Conservation (phyloP, 306 rosid species). For the Rosa multiflora region DNA sequence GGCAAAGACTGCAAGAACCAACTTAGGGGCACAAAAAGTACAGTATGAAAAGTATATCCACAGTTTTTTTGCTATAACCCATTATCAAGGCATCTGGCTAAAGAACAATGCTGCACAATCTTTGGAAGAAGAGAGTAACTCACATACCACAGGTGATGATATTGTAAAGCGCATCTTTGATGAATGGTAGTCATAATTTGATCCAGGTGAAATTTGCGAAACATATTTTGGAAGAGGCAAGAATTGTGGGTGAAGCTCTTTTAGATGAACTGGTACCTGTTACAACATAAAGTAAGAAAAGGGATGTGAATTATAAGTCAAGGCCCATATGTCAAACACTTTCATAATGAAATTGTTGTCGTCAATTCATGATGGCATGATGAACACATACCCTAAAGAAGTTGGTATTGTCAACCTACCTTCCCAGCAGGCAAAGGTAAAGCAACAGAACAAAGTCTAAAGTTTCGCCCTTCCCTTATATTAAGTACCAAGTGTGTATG, state of each 20-base stretch:
- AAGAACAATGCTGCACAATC: not conserved
- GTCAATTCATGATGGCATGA: slow-evolving; percentile 13
- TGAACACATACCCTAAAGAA: slow-evolving; percentile 21
- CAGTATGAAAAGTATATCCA: not conserved
- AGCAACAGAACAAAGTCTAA: slow-evolving; percentile 70
- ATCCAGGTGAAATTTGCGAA: slow-evolving; percentile 85
- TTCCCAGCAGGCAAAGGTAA: slow-evolving; percentile 67
- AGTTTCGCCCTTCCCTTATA: slow-evolving; percentile 56
- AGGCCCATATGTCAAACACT: not conserved
- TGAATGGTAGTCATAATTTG: slow-evolving; percentile 83
- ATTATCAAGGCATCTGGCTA: not conserved
- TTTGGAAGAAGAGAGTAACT: slow-evolving; percentile 10
- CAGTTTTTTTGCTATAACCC: not conserved
- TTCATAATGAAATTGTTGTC: slow-evolving; percentile 16
- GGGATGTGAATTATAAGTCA: slow-evolving; percentile 15
- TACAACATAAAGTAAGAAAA: slow-evolving; percentile 30
- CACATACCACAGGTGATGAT: slow-evolving; percentile 90
- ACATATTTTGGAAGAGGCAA: slow-evolving; percentile 77
- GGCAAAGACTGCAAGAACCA: not conserved
- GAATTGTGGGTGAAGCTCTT: slow-evolving; percentile 58
- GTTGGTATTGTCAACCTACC: slow-evolving; percentile 45
- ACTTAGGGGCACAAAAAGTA: not conserved
- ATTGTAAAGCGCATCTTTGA: slow-evolving; percentile 72
- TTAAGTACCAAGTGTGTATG: slow-evolving; percentile 66
- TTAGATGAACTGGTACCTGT: slow-evolving; percentile 57